Percentiles rank a stretch among this genome's conserved stretches.
These are phyloP conservation scores for Ceratobasidium sp. DNA, from an alignment of 1,284 basidiomycete species.

Conservation along the genomic window DNA sequence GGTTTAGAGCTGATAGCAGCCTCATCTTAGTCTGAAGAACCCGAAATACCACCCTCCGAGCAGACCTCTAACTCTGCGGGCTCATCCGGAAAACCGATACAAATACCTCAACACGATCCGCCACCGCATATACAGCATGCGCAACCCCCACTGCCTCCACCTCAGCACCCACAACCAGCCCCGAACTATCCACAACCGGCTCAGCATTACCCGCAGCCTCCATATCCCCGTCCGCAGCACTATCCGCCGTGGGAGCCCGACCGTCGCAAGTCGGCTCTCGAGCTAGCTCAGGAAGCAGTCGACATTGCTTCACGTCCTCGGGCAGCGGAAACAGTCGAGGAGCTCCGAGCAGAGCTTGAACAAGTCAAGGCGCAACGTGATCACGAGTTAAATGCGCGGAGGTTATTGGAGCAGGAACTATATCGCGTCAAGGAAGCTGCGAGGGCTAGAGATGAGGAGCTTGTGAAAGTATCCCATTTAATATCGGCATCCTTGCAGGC, in stretches of 20 bases:
- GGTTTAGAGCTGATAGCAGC: background rate
- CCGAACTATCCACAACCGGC: background rate
- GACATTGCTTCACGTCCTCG: conserved; percentile 19
- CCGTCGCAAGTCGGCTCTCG: conserved; percentile 32
- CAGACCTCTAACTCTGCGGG: background rate
- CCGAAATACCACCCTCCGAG: background rate
- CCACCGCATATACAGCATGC: conserved; percentile 1
- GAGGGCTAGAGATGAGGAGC: conserved; percentile 31
- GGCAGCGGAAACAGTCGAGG: background rate
- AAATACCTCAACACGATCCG: conserved; percentile 11
- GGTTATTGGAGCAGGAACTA: conserved; percentile 20
- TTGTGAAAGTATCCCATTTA: conserved; percentile 25
- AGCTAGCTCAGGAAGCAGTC: conserved; percentile 36
- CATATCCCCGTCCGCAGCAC: conserved; percentile 12
- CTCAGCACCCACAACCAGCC: background rate
- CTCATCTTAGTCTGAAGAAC: background rate
- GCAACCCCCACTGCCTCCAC: background rate
- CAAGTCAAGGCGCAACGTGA: conserved; percentile 36
- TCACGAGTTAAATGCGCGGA: conserved; percentile 20
- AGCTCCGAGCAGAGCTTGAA: conserved; percentile 22
- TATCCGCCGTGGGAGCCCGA: conserved; percentile 21
- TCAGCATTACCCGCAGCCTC: background rate
- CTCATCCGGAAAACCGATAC: background rate
- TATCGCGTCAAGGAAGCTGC: conserved; percentile 17
- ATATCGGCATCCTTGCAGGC: conserved; percentile 33